phyloP scores from a whole-genome alignment of 441 rosid genomes.

The Breynia disticha region DNA sequence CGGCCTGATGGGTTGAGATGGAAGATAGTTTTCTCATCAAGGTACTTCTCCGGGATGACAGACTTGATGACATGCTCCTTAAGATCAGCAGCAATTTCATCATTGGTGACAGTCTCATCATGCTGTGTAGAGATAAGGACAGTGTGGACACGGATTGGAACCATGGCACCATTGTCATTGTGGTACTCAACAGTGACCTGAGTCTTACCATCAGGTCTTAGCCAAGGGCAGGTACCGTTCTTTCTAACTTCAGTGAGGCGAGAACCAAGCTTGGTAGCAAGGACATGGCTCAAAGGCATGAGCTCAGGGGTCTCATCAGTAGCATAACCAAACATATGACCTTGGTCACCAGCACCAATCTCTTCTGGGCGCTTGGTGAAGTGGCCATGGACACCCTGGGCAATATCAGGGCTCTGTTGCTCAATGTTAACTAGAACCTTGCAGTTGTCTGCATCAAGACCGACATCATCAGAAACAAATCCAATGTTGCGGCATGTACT shows the following conservation, averaged over 20 bases:
- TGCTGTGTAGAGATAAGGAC: constrained; percentile 75
- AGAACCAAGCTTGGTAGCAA: constrained; percentile 70
- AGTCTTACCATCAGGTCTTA: constrained; percentile 72
- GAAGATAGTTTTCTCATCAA: constrained; percentile 72
- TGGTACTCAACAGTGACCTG: constrained; percentile 70
- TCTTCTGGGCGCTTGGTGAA: constrained; percentile 73
- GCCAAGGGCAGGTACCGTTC: constrained; percentile 65
- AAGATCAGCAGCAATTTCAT: constrained; percentile 66
- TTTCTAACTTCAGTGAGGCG: constrained; percentile 66
- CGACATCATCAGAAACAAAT: constrained; percentile 56
- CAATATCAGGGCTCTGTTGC: constrained; percentile 74
- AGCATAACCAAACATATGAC: constrained; percentile 74
- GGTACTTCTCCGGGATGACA: constrained; percentile 65
- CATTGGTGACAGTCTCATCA: constrained; percentile 70
- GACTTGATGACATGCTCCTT: constrained; percentile 71
- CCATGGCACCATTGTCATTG: constrained; percentile 63
- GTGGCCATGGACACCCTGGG: constrained; percentile 79
- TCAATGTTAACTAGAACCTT: constrained; percentile 75
- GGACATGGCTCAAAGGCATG: constrained; percentile 68
- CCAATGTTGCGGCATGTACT: constrained; percentile 57
- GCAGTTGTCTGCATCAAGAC: constrained; percentile 70
- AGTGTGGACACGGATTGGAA: constrained; percentile 64
- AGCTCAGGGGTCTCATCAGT: constrained; percentile 61
- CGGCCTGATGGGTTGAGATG: constrained; percentile 78
- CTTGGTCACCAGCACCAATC: constrained; percentile 73